A percentile compares a stretch with the other conserved stretches of the same genome.
These are phyloP conservation scores for Asterochloris erici DNA, from an alignment of 139 green algal genomes.

Conservation along the genomic window DNA sequence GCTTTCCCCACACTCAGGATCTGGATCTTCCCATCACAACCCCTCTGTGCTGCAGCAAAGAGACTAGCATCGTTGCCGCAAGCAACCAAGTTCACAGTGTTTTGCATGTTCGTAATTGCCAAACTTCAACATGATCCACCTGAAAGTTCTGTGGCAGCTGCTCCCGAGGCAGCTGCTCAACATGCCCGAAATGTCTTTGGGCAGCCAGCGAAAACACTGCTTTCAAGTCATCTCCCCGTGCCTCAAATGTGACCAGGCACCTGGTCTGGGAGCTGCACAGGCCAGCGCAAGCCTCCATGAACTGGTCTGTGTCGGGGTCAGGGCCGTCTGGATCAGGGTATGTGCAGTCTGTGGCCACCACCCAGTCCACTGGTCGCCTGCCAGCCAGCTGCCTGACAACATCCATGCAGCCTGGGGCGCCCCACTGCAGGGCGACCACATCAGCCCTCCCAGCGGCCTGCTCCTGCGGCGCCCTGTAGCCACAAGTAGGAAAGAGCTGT, in stretches of 20 bases:
- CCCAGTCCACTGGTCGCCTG: constrained; percentile 56
- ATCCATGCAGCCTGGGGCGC: constrained; percentile 16
- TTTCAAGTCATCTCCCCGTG: neutral
- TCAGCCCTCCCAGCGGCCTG: constrained; percentile 38
- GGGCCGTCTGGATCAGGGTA: constrained; percentile 63
- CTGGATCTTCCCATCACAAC: too few species aligned
- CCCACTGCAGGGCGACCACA: constrained; percentile 81
- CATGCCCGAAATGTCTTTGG: neutral
- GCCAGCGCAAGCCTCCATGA: constrained; percentile 36
- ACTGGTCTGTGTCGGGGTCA: constrained; percentile 28
- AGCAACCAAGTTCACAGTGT: too few species aligned
- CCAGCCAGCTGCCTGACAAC: constrained; percentile 13
- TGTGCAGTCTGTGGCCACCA: constrained; percentile 77
- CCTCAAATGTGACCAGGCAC: constrained; percentile 37
- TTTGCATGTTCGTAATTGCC: neutral
- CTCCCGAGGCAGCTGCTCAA: neutral
- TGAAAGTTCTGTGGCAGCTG: neutral
- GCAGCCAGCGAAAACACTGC: constrained; percentile 6
- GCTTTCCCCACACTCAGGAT: too few species aligned
- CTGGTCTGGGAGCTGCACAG: constrained; percentile 29
- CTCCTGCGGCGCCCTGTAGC: constrained; percentile 20
- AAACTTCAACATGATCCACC: constrained; percentile 12
- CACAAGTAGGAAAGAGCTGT: constrained; percentile 7
- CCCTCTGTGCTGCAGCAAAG: too few species aligned
- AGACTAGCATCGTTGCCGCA: too few species aligned